Evolutionary conservation across 345 rosid genomes (phyloP).

Genomic region (Brassica carinata): DNA sequence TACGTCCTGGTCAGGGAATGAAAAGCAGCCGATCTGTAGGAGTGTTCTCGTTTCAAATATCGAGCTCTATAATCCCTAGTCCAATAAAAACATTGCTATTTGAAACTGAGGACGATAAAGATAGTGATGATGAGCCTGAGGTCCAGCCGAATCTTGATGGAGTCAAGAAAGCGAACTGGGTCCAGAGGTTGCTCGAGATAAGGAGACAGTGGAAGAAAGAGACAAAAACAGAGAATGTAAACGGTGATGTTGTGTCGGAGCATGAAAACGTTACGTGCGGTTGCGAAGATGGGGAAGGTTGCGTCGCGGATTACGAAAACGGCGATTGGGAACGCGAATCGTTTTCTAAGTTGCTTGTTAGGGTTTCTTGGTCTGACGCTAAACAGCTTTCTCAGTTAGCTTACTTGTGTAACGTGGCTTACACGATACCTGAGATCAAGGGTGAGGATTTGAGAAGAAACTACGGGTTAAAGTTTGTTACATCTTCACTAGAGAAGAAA

Average conservation of each 20-base stretch:
- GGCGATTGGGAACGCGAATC: constrained; percentile 47
- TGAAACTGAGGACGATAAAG: constrained; percentile 51
- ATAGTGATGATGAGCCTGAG: constrained; percentile 29
- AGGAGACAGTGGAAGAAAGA: constrained; percentile 58
- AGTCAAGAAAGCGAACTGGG: constrained; percentile 68
- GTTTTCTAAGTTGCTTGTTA: constrained; percentile 54
- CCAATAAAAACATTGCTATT: constrained; percentile 56
- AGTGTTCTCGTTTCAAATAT: constrained; percentile 60
- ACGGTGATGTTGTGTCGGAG: constrained; percentile 29
- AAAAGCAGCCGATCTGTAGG: constrained; percentile 60
- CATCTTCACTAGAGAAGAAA: constrained; percentile 83
- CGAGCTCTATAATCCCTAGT: constrained; percentile 57
- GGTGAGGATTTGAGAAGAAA: constrained; percentile 55
- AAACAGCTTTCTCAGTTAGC: constrained; percentile 77
- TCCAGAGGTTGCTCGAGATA: constrained; percentile 68
- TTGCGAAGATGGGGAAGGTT: constrained; percentile 46
- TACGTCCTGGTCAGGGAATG: constrained; percentile 55
- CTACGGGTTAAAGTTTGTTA: constrained; percentile 67
- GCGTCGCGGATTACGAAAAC: constrained; percentile 52
- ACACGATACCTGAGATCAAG: constrained; percentile 70
- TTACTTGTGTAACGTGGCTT: constrained; percentile 83
- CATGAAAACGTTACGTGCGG: constrained; percentile 41
- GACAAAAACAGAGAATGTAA: constrained; percentile 31
- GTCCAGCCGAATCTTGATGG: constrained; percentile 35
- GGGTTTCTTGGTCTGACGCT: constrained; percentile 64